These are phyloP conservation scores for Neurospora crassa DNA, from an alignment of 2,329 filamentous ascomycete species.

Conservation along the genomic window DNA sequence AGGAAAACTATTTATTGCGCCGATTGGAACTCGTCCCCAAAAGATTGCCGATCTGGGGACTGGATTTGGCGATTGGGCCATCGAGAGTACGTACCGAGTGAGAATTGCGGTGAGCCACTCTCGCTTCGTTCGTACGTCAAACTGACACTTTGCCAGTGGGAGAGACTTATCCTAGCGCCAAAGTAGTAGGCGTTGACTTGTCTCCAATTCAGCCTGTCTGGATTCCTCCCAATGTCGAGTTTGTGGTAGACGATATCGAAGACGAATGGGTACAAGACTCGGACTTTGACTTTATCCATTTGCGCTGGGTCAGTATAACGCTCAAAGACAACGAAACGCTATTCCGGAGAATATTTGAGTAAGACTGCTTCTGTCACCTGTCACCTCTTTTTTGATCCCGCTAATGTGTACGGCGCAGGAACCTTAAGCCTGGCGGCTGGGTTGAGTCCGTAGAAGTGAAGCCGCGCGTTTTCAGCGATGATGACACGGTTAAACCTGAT, in stretches of 20 bases:
- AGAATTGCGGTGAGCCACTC: neutral
- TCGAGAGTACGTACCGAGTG: conserved; percentile 31
- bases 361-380: neutral
- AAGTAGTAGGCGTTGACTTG: conserved; percentile 37
- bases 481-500: conserved; percentile 31
- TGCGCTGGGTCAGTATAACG: conserved; percentile 44
- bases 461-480: conserved; percentile 31
- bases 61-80: conserved; percentile 46
- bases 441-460: conserved; percentile 39
- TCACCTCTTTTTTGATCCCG: neutral
- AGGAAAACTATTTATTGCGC: conserved; percentile 32
- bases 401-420: conserved; percentile 11
- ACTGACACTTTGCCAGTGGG: conserved; percentile 26
- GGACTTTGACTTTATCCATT: conserved; percentile 51
- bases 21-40: conserved; percentile 34
- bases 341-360: conserved; percentile 14
- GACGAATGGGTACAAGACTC: conserved; percentile 44
- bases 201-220: conserved; percentile 30
- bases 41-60: conserved; percentile 42
- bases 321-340: conserved; percentile 33
- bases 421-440: conserved; percentile 39
- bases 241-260: conserved; percentile 49
- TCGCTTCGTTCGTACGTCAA: neutral
- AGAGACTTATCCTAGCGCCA: conserved; percentile 34
- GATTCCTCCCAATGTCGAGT: conserved; percentile 46